Evolutionary conservation across 164 flowering plant genomes (phyloP).

Genomic region (Aristolochia californica): DNA sequence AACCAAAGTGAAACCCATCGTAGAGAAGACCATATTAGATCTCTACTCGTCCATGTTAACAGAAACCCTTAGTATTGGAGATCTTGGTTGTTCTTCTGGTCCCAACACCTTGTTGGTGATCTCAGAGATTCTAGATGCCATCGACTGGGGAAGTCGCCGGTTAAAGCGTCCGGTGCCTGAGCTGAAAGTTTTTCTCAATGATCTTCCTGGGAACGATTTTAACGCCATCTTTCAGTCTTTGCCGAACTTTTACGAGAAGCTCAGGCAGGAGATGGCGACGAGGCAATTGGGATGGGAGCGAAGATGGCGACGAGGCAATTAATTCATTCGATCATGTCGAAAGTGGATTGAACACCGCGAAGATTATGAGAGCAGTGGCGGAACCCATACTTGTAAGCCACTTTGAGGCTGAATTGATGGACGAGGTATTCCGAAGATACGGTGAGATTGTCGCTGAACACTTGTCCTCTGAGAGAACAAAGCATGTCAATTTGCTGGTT

Average conservation of each 20-base stretch:
- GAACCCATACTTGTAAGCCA: slow-evolving; percentile 55
- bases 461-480: slow-evolving; percentile 5
- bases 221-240: slow-evolving; percentile 39
- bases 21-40: background rate
- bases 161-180: slow-evolving; percentile 19
- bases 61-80: background rate
- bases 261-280: slow-evolving; percentile 15
- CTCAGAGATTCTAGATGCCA: slow-evolving; percentile 22
- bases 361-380: slow-evolving; percentile 34
- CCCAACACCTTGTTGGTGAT: slow-evolving; percentile 44
- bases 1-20: background rate
- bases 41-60: background rate
- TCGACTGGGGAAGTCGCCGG: slow-evolving; percentile 9
- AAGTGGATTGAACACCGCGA: slow-evolving; percentile 15
- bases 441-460: slow-evolving; percentile 49
- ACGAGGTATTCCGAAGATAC: slow-evolving; percentile 43
- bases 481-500: background rate
- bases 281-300: slow-evolving; percentile 21
- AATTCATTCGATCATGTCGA: too few relatives aligned
- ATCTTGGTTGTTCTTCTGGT: slow-evolving; percentile 26
- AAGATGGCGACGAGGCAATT: background rate
- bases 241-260: slow-evolving; percentile 16
- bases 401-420: slow-evolving; percentile 38
- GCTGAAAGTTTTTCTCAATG: slow-evolving; percentile 38
- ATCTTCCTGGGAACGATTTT: slow-evolving; percentile 66